Evolutionary conservation across 2,329 filamentous ascomycete genomes (phyloP).

Genomic region (Apiospora malaysiana): DNA sequence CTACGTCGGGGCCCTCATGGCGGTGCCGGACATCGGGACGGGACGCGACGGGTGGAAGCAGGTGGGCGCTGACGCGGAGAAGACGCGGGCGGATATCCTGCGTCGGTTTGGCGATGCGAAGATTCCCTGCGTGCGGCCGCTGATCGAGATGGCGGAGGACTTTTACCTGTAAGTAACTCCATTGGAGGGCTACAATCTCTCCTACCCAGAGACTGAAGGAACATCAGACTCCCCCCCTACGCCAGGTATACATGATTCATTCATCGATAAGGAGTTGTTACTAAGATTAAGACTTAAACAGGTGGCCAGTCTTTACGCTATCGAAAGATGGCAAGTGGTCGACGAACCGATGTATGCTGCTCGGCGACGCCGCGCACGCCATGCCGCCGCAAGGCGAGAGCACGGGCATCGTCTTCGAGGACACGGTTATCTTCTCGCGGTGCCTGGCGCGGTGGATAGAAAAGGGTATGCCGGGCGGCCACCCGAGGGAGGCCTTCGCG

Average conservation of each 20-base stretch:
- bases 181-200: neutral
- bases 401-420: constrained; percentile 24
- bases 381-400: constrained; percentile 26
- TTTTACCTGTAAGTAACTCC: constrained; percentile 15
- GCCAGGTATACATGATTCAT: neutral
- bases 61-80: constrained; percentile 24
- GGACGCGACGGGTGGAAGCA: constrained; percentile 24
- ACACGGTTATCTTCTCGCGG: constrained; percentile 23
- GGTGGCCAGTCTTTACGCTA: constrained; percentile 23
- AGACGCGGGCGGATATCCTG: constrained; percentile 21
- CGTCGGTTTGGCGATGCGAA: constrained; percentile 23
- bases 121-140: constrained; percentile 16
- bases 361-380: constrained; percentile 24
- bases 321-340: constrained; percentile 24
- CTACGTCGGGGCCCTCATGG: constrained; percentile 24
- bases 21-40: constrained; percentile 21
- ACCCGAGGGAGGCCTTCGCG: constrained; percentile 20
- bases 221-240: too few relatives aligned
- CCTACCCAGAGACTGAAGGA: neutral
- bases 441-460: constrained; percentile 24
- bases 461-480: constrained; percentile 19
- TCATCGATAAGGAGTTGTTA: neutral
- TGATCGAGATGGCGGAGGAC: constrained; percentile 19
- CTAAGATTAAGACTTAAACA: neutral
- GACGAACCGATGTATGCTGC: constrained; percentile 21